These are phyloP conservation scores for Globisporangium solare DNA, from an alignment of 352 stramenopile species.

Conservation along the genomic window DNA sequence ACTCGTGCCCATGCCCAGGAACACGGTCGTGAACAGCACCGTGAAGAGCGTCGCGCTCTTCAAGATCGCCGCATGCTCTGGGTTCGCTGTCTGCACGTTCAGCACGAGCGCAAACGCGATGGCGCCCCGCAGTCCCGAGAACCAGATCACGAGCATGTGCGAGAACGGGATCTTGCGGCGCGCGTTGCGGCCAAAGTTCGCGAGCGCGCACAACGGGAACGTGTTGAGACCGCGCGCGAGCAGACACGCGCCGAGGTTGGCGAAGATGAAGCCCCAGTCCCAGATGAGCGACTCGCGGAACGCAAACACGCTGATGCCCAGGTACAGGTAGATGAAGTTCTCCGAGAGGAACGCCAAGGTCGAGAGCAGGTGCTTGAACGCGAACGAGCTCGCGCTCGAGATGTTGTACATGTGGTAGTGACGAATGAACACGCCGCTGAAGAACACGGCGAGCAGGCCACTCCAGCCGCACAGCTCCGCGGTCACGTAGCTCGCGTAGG, in stretches of 20 bases:
- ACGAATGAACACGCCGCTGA: slow-evolving; percentile 58
- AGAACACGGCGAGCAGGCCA: slow-evolving; percentile 85
- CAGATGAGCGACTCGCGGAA: slow-evolving; percentile 27
- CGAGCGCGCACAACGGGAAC: slow-evolving; percentile 31
- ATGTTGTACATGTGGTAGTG: slow-evolving; percentile 54
- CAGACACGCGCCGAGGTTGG: slow-evolving; percentile 23
- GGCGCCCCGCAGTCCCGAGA: slow-evolving; percentile 74
- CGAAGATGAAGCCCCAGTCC: slow-evolving; percentile 36
- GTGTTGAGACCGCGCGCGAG: slow-evolving; percentile 28
- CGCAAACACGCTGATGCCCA: slow-evolving; percentile 40
- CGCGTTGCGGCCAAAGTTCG: slow-evolving; percentile 23
- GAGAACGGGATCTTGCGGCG: slow-evolving; percentile 23
- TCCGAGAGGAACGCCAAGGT: slow-evolving; percentile 41
- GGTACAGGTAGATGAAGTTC: slow-evolving; percentile 52
- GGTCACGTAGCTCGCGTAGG: slow-evolving; percentile 39
- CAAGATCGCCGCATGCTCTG: slow-evolving; percentile 33
- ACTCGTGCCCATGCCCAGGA: slow-evolving; percentile 41
- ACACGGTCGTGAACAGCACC: slow-evolving; percentile 47
- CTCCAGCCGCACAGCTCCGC: slow-evolving; percentile 32
- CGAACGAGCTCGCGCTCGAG: slow-evolving; percentile 25
- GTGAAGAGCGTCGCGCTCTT: slow-evolving; percentile 52
- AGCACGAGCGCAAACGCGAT: slow-evolving; percentile 73
- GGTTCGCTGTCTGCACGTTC: slow-evolving; percentile 21
- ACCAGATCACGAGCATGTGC: slow-evolving; percentile 65
- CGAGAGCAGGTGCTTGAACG: slow-evolving; percentile 35